Evolutionary conservation across 768 basidiomycete genomes (phyloP), one percentile per base, ranked within the genome.

Genomic region (Suillus decipiens): DNA sequence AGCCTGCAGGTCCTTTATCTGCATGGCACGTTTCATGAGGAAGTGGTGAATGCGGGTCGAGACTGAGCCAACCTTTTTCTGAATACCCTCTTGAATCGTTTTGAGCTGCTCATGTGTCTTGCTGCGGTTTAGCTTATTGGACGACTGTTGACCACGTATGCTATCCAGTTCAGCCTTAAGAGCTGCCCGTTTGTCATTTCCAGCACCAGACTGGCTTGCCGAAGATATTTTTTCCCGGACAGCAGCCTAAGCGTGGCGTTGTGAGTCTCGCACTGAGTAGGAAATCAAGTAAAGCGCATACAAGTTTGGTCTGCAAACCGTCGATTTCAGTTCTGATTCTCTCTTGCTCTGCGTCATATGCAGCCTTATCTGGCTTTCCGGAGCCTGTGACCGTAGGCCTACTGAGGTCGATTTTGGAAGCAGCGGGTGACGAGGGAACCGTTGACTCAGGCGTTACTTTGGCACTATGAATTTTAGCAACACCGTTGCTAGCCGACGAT

Each of bases 1-100:
- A 55, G 89, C 82, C 73, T 97, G 89, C 65, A 97, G 81, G 71
- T 94, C 95, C 77, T 95, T 95, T 70, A 89, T 84, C 93, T 96
- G 33, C 43, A 48, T 14, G 28, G 17, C 43, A 59, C 22, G 63
- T 66, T 22, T 62, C 15, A 15, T 67, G 28, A 65, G 50, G 34
- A 14, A 43, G 55, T 33, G 7, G 42, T 42, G 45, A 14, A 37
- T 17, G 22, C 3, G 61, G 15, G 57, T 60, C 3, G 34, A 42
- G 15, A 8, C 7, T 19, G 7, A 59, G 60, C 68, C 42, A 65
- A 92, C 95, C 86, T 95, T 96, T 79, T 92, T 92, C 73, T 87
- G 81, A 58, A 96, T 81, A 42, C 74, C 79, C 7, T 96, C 96
- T 72, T 96, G 86, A 51, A 95, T 70, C 11, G 83, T 68, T 73